Evolutionary conservation across 2,329 filamentous ascomycete species (phyloP).

Genomic region (Leptographium wingfieldii): DNA sequence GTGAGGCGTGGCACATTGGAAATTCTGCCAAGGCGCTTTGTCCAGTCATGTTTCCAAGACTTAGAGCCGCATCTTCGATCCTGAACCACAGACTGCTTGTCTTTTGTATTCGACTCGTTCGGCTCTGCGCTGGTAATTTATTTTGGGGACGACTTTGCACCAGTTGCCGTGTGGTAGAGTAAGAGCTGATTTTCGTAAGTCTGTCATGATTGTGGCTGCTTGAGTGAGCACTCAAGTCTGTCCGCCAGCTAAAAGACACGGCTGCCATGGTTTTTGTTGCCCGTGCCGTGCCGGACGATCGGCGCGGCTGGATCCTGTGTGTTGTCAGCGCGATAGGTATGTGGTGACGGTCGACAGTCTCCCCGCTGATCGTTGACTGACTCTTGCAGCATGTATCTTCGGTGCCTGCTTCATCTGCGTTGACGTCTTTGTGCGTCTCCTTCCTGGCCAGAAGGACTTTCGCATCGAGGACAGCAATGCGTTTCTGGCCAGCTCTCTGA

Average conservation of each 20-base stretch:
- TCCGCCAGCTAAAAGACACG: neutral
- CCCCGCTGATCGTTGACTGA: too few relatives aligned
- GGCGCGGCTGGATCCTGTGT: constrained; percentile 86
- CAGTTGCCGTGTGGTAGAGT: too few relatives aligned
- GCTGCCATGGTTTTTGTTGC: constrained; percentile 1
- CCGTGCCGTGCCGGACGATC: constrained; percentile 56
- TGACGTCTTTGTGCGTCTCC: constrained; percentile 59
- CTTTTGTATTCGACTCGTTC: too few relatives aligned
- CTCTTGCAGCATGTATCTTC: constrained; percentile 44
- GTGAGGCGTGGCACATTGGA: neutral
- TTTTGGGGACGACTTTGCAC: too few relatives aligned
- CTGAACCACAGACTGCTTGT: neutral
- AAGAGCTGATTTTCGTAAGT: neutral
- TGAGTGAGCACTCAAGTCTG: neutral
- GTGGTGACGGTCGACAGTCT: constrained; percentile 16
- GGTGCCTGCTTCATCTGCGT: constrained; percentile 80
- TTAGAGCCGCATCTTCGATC: neutral
- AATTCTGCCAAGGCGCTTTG: neutral
- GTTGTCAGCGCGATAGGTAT: constrained; percentile 63
- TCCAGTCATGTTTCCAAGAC: neutral
- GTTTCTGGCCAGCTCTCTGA: constrained; percentile 79
- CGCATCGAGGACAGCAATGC: constrained; percentile 78
- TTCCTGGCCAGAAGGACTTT: constrained; percentile 67
- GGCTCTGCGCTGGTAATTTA: neutral
- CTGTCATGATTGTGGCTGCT: neutral